Evolutionary conservation across 2,329 filamentous ascomycete genomes (phyloP).

Genomic region (Leptographium wingfieldii): DNA sequence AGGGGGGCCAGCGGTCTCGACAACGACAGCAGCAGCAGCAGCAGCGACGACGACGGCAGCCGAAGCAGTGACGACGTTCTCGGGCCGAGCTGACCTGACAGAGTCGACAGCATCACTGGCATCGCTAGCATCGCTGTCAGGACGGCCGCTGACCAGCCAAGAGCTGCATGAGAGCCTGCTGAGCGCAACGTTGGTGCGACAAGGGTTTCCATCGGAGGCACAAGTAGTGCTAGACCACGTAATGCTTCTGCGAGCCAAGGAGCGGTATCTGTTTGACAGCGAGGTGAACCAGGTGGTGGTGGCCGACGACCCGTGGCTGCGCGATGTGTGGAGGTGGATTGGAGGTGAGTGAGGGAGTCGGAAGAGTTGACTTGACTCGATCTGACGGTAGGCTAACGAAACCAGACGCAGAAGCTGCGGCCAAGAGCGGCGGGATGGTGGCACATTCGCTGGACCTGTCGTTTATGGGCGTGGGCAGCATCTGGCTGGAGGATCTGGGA

Average conservation of each 20-base stretch:
- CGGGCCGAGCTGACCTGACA: slow-evolving; percentile 1
- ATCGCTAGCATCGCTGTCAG: slow-evolving; percentile 6
- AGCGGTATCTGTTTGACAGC: slow-evolving; percentile 52
- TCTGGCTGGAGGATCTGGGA: slow-evolving; percentile 62
- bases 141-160: slow-evolving; percentile 20
- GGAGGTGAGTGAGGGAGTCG: slow-evolving; percentile 38
- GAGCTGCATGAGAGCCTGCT: slow-evolving; percentile 46
- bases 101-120: slow-evolving; percentile 12
- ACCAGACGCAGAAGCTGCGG: slow-evolving; percentile 44
- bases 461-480: slow-evolving; percentile 59
- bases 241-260: slow-evolving; percentile 47
- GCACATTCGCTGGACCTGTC: slow-evolving; percentile 56
- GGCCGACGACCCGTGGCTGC: slow-evolving; percentile 60
- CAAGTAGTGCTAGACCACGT: slow-evolving; percentile 41
- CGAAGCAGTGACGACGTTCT: neutral
- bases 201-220: slow-evolving; percentile 35
- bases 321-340: slow-evolving; percentile 68
- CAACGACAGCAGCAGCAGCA: neutral
- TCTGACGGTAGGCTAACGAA: neutral
- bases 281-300: slow-evolving; percentile 53
- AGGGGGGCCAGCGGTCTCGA: neutral
- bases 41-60: neutral
- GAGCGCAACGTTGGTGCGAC: slow-evolving; percentile 28
- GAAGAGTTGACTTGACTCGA: neutral
- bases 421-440: slow-evolving; percentile 57